Percentiles rank a stretch among this genome's conserved stretches.
phyloP scores from a whole-genome alignment of 176 grass and related monocot genomes.

The Musa troglodytarum region DNA sequence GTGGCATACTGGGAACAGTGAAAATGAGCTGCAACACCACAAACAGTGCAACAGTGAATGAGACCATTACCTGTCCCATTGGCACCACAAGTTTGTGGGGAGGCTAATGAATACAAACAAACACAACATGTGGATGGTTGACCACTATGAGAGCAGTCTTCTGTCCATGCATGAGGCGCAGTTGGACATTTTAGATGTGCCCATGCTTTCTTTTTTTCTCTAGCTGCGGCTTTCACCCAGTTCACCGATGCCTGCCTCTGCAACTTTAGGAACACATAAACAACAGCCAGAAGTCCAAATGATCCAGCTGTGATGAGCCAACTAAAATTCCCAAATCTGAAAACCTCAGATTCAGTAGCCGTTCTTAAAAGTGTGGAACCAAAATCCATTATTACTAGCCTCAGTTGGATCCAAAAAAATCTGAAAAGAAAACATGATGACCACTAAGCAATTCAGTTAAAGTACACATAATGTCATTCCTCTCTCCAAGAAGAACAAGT shows the following conservation, averaged over 20 bases:
- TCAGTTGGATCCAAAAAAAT: neutral
- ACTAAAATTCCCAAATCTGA: constrained; percentile 32
- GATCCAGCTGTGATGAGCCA: constrained; percentile 69
- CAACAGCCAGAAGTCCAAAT: constrained; percentile 37
- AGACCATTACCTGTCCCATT: neutral
- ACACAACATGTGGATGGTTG: constrained; percentile 66
- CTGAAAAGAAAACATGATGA: constrained; percentile 6
- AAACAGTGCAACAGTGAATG: constrained; percentile 52
- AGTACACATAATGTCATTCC: neutral
- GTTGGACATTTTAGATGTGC: constrained; percentile 44
- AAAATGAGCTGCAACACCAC: constrained; percentile 48
- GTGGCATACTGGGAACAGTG: constrained; percentile 29
- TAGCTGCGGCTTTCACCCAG: constrained; percentile 63
- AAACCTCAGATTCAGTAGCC: constrained; percentile 22
- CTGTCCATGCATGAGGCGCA: constrained; percentile 55
- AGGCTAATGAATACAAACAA: constrained; percentile 39
- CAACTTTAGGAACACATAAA: constrained; percentile 59
- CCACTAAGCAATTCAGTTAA: neutral
- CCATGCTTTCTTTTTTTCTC: constrained; percentile 45
- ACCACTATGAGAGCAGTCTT: constrained; percentile 27
- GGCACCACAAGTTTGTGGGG: constrained; percentile 12
- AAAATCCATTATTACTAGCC: constrained; percentile 37
- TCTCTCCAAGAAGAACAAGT: neutral
- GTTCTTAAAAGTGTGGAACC: constrained; percentile 44
- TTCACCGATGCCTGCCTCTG: constrained; percentile 58